Conservation (phyloP, 495 filamentous ascomycete species). For the Talaromyces nanjingensis region DNA sequence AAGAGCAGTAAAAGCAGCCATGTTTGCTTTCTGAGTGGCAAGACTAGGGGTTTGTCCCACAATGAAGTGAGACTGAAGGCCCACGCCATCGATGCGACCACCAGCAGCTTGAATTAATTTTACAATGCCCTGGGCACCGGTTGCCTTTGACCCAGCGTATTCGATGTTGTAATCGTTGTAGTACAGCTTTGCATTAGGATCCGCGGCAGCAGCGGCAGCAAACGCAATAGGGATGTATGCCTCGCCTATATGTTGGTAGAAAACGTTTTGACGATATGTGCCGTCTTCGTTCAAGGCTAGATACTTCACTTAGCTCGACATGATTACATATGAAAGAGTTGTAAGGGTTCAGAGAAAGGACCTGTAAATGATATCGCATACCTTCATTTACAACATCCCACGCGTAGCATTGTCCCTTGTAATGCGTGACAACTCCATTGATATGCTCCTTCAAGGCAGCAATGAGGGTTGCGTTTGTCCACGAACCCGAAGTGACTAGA, state of each 20-base stretch:
- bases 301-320: constrained; percentile 1
- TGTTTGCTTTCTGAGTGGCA: constrained; percentile 39
- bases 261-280: constrained; percentile 34
- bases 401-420: constrained; percentile 44
- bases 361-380: constrained; percentile 6
- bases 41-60: constrained; percentile 44
- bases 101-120: constrained; percentile 44
- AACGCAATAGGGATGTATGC: constrained; percentile 41
- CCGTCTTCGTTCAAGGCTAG: constrained; percentile 40
- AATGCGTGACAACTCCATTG: constrained; percentile 44
- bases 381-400: constrained; percentile 41
- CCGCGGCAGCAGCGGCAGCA: constrained; percentile 39
- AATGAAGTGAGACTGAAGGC: constrained; percentile 56
- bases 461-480: constrained; percentile 45
- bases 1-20: constrained; percentile 40
- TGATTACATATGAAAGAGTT: not conserved
- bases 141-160: constrained; percentile 39
- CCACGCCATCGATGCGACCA: constrained; percentile 57
- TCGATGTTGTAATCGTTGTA: constrained; percentile 69
- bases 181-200: constrained; percentile 48
- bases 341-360: no score
- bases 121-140: constrained; percentile 42
- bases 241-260: constrained; percentile 36
- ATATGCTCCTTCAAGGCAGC: constrained; percentile 48
- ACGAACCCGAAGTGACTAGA: constrained; percentile 44